Conservation (phyloP, 1,284 basidiomycete genomes). For the Amylostereum areolatum region DNA sequence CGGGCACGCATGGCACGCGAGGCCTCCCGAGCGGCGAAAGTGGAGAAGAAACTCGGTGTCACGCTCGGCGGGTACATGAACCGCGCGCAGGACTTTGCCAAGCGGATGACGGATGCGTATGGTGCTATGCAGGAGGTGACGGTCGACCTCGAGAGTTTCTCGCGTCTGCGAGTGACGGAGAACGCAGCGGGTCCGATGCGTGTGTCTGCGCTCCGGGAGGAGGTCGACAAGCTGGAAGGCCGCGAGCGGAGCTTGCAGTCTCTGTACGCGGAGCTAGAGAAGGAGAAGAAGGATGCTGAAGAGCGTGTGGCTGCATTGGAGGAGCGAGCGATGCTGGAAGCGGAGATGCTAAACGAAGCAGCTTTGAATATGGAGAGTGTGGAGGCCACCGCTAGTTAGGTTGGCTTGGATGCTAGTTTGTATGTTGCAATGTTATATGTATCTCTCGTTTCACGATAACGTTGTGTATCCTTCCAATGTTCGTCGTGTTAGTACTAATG, state of each 20-base stretch:
- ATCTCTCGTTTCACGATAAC: too few species aligned
- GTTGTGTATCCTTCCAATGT: too few species aligned
- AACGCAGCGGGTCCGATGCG: slow-evolving; percentile 68
- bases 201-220: slow-evolving; percentile 71
- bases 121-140: slow-evolving; percentile 63
- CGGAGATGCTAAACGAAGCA: slow-evolving; percentile 76
- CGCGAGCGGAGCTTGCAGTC: slow-evolving; percentile 75
- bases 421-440: too few species aligned
- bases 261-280: slow-evolving; percentile 77
- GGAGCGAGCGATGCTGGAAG: slow-evolving; percentile 75
- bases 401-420: too few species aligned
- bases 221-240: slow-evolving; percentile 74
- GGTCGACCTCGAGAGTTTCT: slow-evolving; percentile 76
- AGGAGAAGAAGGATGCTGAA: slow-evolving; percentile 63
- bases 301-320: slow-evolving; percentile 59
- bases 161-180: slow-evolving; percentile 67
- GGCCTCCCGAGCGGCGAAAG: slow-evolving; percentile 76
- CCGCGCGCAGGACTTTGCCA: slow-evolving; percentile 65
- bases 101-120: slow-evolving; percentile 64
- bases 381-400: too few species aligned
- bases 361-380: too few species aligned
- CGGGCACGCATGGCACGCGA: slow-evolving; percentile 80
- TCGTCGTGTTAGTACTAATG: too few species aligned
- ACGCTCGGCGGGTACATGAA: slow-evolving; percentile 88
- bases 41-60: slow-evolving; percentile 89